A percentile compares a stretch with the other conserved stretches of the same genome.
phyloP scores from a whole-genome alignment of 2,329 filamentous ascomycete species.

The Ophiostoma sp. region DNA sequence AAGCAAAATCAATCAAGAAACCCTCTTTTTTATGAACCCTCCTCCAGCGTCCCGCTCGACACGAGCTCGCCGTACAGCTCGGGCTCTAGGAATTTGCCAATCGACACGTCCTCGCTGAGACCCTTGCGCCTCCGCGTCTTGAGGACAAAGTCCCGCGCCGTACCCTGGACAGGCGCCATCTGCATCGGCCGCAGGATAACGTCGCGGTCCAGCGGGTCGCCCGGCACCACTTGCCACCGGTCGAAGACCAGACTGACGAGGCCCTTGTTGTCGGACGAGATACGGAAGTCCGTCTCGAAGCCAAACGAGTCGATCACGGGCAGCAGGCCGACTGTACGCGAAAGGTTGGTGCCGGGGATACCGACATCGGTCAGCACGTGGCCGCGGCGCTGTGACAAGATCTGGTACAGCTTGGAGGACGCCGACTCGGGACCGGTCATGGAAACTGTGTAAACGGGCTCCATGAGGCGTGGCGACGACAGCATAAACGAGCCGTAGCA shows the following conservation, averaged over 20 bases:
- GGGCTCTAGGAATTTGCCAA: slow-evolving; percentile 93
- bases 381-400: slow-evolving; percentile 81
- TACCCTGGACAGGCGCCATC: slow-evolving; percentile 82
- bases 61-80: slow-evolving; percentile 87
- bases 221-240: slow-evolving; percentile 92
- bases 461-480: slow-evolving; percentile 94
- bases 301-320: slow-evolving; percentile 97
- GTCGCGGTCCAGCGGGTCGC: slow-evolving; percentile 88
- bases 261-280: slow-evolving; percentile 91
- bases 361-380: slow-evolving; percentile 94
- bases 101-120: slow-evolving; percentile 89
- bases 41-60: slow-evolving; percentile 82
- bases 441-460: slow-evolving; percentile 87
- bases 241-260: slow-evolving; percentile 93
- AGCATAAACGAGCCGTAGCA: slow-evolving; percentile 97
- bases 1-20: background rate
- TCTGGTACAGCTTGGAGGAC: slow-evolving; percentile 86
- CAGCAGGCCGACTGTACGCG: slow-evolving; percentile 85
- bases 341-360: slow-evolving; percentile 90
- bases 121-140: slow-evolving; percentile 95
- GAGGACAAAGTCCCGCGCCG: slow-evolving; percentile 91
- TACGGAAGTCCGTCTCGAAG: slow-evolving; percentile 95
- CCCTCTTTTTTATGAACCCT: slow-evolving; percentile 33
- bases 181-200: slow-evolving; percentile 81
- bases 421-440: slow-evolving; percentile 92